phyloP scores from a whole-genome alignment of 2,329 filamentous ascomycete genomes.

The Alternaria sp. region DNA sequence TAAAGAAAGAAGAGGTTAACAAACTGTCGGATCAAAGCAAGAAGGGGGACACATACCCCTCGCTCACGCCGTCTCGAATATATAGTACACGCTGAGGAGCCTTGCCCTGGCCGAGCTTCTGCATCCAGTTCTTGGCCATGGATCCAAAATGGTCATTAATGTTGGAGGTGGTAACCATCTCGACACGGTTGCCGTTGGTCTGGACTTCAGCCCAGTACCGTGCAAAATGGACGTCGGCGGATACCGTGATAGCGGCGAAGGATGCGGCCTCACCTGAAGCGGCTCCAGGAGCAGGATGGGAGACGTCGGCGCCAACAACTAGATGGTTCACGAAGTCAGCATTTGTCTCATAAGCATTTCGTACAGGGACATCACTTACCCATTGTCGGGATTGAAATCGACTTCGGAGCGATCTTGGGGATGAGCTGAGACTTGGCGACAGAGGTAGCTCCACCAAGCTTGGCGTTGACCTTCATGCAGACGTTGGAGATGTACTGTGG shows the following conservation, averaged over 20 bases:
- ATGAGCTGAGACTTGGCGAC: slow-evolving; percentile 55
- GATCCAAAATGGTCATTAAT: slow-evolving; percentile 71
- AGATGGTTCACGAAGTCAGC: not conserved
- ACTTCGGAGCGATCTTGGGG: slow-evolving; percentile 37
- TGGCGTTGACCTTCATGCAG: slow-evolving; percentile 95
- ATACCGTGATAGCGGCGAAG: slow-evolving; percentile 86
- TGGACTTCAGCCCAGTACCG: slow-evolving; percentile 81
- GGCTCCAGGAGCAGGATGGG: slow-evolving; percentile 74
- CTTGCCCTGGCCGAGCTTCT: slow-evolving; percentile 61
- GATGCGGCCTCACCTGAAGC: slow-evolving; percentile 64
- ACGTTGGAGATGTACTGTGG: slow-evolving; percentile 93
- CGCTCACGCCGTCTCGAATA: slow-evolving; percentile 90
- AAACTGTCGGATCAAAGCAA: no score
- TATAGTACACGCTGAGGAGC: slow-evolving; percentile 82
- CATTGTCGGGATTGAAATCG: slow-evolving; percentile 65
- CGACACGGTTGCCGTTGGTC: slow-evolving; percentile 81
- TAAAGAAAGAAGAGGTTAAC: no score
- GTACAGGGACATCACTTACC: not conserved
- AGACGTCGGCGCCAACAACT: slow-evolving; percentile 90
- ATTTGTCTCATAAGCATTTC: not conserved
- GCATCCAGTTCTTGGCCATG: slow-evolving; percentile 71
- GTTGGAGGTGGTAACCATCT: slow-evolving; percentile 77
- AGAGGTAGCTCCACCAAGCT: slow-evolving; percentile 84
- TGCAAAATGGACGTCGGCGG: slow-evolving; percentile 73
- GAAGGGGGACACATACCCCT: slow-evolving; percentile 55